phyloP scores from a whole-genome alignment of 148 eudicot species.

The Rhododendron mucronatum region DNA sequence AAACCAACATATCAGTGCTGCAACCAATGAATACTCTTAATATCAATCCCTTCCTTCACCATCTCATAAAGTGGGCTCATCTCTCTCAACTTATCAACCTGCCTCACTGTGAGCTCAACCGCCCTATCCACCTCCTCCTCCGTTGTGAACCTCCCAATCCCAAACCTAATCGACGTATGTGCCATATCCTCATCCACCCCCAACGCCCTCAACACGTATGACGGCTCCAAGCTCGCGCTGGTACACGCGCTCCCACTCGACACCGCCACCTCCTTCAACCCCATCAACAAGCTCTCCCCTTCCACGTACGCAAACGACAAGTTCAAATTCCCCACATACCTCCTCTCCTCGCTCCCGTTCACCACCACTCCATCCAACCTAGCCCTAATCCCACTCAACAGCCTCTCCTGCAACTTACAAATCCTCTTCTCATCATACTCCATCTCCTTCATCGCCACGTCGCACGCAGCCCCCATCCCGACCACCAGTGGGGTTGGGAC shows the following conservation, averaged over 20 bases:
- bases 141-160: constrained; percentile 95
- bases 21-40: constrained; percentile 78
- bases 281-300: constrained; percentile 98
- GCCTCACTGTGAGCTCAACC: constrained; percentile 57
- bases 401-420: constrained; percentile 47
- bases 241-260: constrained; percentile 99
- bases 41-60: constrained; percentile 86
- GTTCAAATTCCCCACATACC: constrained; percentile 85
- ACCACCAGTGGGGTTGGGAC: constrained; percentile 90
- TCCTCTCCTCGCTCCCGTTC: constrained; percentile 67
- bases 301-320: constrained; percentile 86
- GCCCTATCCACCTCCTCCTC: constrained; percentile 82
- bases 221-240: constrained; percentile 91
- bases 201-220: constrained; percentile 87
- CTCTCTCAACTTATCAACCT: constrained; percentile 80
- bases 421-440: constrained; percentile 75
- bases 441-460: constrained; percentile 79
- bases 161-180: constrained; percentile 83
- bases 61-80: constrained; percentile 43
- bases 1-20: constrained; percentile 48
- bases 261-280: constrained; percentile 95
- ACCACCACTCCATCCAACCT: constrained; percentile 72
- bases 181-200: constrained; percentile 99
- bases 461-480: constrained; percentile 91
- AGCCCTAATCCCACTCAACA: constrained; percentile 58